phyloP scores from a whole-genome alignment of 129 eudicot genomes.

The Logfia minima region DNA sequence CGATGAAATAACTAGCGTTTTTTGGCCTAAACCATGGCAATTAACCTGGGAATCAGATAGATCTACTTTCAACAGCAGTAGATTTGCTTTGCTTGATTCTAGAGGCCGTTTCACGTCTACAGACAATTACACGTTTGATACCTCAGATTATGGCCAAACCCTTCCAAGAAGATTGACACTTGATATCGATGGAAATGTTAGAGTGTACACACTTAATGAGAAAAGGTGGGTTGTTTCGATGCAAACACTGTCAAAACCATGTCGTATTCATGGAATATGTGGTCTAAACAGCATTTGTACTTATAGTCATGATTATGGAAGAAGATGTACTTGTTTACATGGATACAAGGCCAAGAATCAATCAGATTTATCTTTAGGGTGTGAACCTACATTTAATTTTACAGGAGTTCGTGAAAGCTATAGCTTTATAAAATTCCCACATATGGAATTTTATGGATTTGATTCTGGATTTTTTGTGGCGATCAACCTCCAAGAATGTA shows the following conservation, averaged over 20 bases:
- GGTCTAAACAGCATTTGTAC: not conserved
- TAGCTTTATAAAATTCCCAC: not conserved
- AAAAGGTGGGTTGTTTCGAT: not conserved
- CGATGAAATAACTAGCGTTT: not conserved
- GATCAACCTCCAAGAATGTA: not conserved
- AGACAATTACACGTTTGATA: not conserved
- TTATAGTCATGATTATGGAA: not conserved
- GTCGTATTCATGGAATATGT: not conserved
- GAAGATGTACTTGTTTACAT: not conserved
- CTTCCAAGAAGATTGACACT: conserved; percentile 3
- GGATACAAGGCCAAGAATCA: not conserved
- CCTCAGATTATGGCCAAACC: not conserved
- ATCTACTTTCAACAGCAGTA: not conserved
- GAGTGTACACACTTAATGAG: not conserved
- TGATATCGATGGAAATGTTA: not conserved
- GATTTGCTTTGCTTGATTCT: not conserved
- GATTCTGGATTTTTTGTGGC: not conserved
- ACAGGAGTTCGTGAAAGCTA: not conserved
- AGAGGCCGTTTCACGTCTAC: not conserved
- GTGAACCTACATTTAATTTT: conserved; percentile 3
- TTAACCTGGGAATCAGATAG: not conserved
- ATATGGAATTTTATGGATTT: not conserved
- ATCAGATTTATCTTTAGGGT: not conserved
- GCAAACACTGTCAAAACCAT: not conserved
- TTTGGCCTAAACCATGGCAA: not conserved